Evolutionary conservation across 2,329 filamentous ascomycete genomes (phyloP), one percentile per base, ranked within the genome.

Genomic region (Cercospora sp.): DNA sequence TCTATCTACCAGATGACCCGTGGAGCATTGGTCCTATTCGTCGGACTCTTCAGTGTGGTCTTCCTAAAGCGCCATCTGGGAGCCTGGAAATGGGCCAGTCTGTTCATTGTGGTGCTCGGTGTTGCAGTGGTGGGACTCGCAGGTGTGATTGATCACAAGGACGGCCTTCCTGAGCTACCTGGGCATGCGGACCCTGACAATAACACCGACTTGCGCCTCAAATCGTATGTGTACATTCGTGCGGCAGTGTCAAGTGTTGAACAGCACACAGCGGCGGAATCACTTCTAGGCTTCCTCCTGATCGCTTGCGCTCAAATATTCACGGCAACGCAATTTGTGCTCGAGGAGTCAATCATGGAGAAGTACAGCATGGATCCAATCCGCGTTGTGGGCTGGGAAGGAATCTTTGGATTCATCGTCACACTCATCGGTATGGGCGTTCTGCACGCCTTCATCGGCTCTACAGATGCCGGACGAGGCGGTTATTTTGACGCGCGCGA

Each of bases 1-100:
- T 96, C 92, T 69, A 97, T 99, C 76, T 99, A 97, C 81, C 95
- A 99, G 82, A 99, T 99, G 95, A 98, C 94, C 1, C 86, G 95
- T 68, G 95, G 95, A 8, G 95, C 95, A 0, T 85, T 99, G 51
- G 94, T 99, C 3, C 85, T 99, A 6, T 99, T 99, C 75, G 95
- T 99, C 20, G 95, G 95, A 0, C 83, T 98, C 0, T 97, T 99
- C 82, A 97, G 93, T 76, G 94, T 99, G 30, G 76, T 97, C 12
- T 98, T 99, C 79, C 84, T 99, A 66, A 90, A 88, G 75, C 88
- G 93, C 59, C 90, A 88, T 73, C 85, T 99, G 36, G 87, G 89
- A 69, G 78, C 91, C n/a, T 97, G 94, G 83, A 95, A 99, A 79
- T 99, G 95, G 95, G 83, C 92, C 67, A 91, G 93, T 5, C 86